Base-by-base conservation (phyloP, 2,329 filamentous ascomycete species). In the Hymenoscyphus fraxineus region DNA sequence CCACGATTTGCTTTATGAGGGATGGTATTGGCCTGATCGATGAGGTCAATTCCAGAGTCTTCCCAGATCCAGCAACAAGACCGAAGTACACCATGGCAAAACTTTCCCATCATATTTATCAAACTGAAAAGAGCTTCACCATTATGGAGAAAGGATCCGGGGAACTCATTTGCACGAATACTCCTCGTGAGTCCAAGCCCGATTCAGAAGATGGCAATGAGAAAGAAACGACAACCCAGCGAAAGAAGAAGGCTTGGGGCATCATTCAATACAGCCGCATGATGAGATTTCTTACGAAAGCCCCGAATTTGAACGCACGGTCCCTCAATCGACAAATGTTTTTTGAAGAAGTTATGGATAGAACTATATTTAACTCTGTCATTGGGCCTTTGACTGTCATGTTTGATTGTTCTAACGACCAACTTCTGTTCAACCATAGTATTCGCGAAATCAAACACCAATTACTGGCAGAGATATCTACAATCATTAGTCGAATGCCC, bases 1-100 rank as follows among this genome's bases (percentile, higher is more conserved):
- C 89, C 0, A 90, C 91, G 0, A 83, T 97, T 7, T 86, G 90
- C 65, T 84, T 96, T 63, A 76, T 96, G 63, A 38, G 27, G 12
- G 89, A 92, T 64, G 91, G 94, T 0, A 85, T 98, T 76, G 94
- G 95, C 0, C 80, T 92, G 1, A 81, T 92, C n/a, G 93, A 98
- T 59, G 83, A 88, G 59, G 82, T 97, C 51, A 92, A 92, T 71
- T 77, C 82, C 40, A 76, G 83, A 12, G 76, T 96, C 35, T 97
- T 97, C 70, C 82, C 85, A 0, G 84, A 93, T 66, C 81, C 84
- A 0, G 75, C 78, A 0, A 80, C 78, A 0, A 83, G 90, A 32
- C 95, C 95, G 1, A 86, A 85, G 63, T 97, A 96, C 71, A 81
- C 97, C 65, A 75, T 74, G 31, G 74, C 71, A 1, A 76, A 73